phyloP scores from a whole-genome alignment of 306 rosid species.

The Vigna radiata region DNA sequence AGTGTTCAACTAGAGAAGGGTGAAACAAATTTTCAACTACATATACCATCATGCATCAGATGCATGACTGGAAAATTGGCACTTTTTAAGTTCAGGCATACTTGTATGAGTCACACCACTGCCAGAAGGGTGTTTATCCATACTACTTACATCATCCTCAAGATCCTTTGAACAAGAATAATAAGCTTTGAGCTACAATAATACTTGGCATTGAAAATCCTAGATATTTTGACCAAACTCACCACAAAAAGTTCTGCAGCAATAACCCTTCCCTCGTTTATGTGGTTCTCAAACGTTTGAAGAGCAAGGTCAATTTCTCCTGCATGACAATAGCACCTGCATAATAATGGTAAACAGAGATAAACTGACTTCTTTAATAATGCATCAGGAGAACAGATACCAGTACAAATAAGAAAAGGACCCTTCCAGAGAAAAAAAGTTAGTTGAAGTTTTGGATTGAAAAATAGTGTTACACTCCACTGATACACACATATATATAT shows the following conservation, averaged over 20 bases:
- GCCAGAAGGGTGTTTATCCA: constrained; percentile 3
- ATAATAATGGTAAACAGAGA: constrained; percentile 44
- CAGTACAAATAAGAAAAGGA: constrained; percentile 23
- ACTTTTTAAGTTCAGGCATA: background rate
- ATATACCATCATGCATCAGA: constrained; percentile 20
- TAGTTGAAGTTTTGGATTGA: no score
- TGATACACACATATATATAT: no score
- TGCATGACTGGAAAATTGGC: constrained; percentile 11
- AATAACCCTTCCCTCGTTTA: constrained; percentile 49
- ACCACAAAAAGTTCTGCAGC: constrained; percentile 69
- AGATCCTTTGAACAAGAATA: background rate
- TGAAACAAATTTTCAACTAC: constrained; percentile 8
- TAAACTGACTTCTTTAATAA: constrained; percentile 12
- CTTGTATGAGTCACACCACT: background rate
- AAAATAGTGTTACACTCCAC: no score
- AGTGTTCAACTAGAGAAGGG: constrained; percentile 19
- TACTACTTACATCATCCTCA: constrained; percentile 3
- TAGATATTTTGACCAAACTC: constrained; percentile 48
- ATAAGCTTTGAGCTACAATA: constrained; percentile 10
- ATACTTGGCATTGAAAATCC: constrained; percentile 16
- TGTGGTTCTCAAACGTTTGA: constrained; percentile 62
- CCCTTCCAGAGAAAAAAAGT: background rate
- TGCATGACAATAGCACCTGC: constrained; percentile 79
- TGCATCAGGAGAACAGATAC: constrained; percentile 17
- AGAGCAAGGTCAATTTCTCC: constrained; percentile 82